Percentiles rank a stretch among this genome's conserved stretches.
Conservation (phyloP, 176 grass and related monocot genomes). For the Oryza officinalis region DNA sequence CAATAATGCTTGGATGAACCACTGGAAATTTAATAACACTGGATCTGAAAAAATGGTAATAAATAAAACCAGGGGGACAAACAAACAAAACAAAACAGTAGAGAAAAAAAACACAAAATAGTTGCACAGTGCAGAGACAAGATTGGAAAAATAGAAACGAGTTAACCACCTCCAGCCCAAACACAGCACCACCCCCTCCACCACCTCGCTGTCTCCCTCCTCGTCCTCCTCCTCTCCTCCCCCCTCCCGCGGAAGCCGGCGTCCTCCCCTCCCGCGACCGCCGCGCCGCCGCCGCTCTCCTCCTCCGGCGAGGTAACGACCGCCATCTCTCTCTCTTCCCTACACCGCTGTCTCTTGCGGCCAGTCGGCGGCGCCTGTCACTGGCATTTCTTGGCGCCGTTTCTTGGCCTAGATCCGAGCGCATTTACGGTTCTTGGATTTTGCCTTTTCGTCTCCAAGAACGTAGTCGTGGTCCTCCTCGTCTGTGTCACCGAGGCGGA, state of each 20-base stretch:
- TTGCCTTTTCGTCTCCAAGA: not conserved
- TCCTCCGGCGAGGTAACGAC: constrained; percentile 43
- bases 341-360: not conserved
- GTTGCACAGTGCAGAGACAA: constrained; percentile 11
- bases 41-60: not conserved
- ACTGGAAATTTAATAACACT: too few relatives aligned
- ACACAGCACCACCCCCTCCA: constrained; percentile 38
- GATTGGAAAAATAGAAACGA: constrained; percentile 39
- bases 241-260: constrained; percentile 36
- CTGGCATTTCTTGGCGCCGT: constrained; percentile 14
- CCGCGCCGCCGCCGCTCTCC: not conserved
- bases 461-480: not conserved
- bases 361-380: constrained; percentile 1
- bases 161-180: constrained; percentile 39
- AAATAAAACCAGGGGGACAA: not conserved
- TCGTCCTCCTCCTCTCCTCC: constrained; percentile 5
- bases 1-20: too few relatives aligned
- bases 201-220: constrained; percentile 28
- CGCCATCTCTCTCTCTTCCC: not conserved
- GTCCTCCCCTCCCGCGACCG: not conserved
- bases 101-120: not conserved
- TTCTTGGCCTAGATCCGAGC: constrained; percentile 41
- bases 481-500: not conserved
- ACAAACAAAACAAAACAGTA: constrained; percentile 27
- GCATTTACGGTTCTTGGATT: constrained; percentile 39